A percentile compares a stretch with the other conserved stretches of the same genome.
These are phyloP conservation scores for Kluyveromyces dobzhanskii DNA, from an alignment of 805 yeast genomes.

Conservation along the genomic window DNA sequence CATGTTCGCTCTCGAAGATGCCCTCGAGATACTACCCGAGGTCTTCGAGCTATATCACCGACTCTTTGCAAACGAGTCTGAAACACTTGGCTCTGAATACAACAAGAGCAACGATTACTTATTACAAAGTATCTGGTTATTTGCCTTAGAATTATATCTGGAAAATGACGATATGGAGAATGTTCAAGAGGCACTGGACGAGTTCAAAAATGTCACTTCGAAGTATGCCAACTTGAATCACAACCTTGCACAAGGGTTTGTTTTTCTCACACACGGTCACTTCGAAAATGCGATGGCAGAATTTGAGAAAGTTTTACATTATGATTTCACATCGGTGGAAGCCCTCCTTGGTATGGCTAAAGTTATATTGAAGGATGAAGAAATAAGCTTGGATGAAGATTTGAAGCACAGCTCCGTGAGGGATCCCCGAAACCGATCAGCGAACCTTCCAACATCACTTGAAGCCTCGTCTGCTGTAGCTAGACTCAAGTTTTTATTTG, in stretches of 20 bases:
- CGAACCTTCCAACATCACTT: neutral
- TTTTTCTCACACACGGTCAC: slow-evolving; percentile 32
- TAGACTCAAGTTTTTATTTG: slow-evolving; percentile 37
- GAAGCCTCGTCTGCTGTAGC: slow-evolving; percentile 58
- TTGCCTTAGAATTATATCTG: slow-evolving; percentile 59
- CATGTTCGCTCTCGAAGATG: slow-evolving; percentile 46
- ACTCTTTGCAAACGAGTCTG: slow-evolving; percentile 31
- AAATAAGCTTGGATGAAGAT: slow-evolving; percentile 5
- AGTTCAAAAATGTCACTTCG: slow-evolving; percentile 52
- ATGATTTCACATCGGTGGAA: slow-evolving; percentile 38
- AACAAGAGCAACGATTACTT: slow-evolving; percentile 30
- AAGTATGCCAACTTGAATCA: slow-evolving; percentile 29
- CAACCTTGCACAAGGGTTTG: slow-evolving; percentile 19
- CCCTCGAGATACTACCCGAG: slow-evolving; percentile 58
- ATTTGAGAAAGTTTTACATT: slow-evolving; percentile 54
- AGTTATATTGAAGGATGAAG: slow-evolving; percentile 38
- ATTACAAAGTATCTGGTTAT: slow-evolving; percentile 63
- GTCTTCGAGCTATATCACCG: slow-evolving; percentile 51
- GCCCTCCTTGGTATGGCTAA: slow-evolving; percentile 49
- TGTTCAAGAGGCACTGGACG: slow-evolving; percentile 62
- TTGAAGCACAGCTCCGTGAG: neutral
- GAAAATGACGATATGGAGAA: slow-evolving; percentile 47
- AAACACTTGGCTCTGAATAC: slow-evolving; percentile 10
- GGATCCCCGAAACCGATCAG: neutral
- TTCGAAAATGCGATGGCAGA: slow-evolving; percentile 46